Conservation (phyloP, 192 early-diverging fungal genomes). For the Coemansia sp. region DNA sequence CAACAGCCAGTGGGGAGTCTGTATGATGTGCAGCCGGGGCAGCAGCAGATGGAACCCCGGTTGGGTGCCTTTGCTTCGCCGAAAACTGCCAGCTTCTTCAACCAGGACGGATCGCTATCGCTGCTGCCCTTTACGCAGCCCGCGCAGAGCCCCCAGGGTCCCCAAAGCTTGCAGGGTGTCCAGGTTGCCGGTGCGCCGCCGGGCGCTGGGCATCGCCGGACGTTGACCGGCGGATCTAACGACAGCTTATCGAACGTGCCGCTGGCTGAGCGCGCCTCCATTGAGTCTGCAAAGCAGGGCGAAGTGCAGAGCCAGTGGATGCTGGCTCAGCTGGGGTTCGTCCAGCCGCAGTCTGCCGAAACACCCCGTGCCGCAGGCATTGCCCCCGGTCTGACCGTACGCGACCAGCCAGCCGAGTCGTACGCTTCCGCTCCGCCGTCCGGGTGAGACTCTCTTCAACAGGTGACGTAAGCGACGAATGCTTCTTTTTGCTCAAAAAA, state of each 20-base stretch:
- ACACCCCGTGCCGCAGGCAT: neutral
- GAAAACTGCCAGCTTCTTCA: neutral
- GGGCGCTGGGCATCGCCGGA: constrained; percentile 7
- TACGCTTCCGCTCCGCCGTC: no score
- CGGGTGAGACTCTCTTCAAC: no score
- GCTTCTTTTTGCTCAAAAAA: no score
- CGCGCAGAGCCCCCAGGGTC: neutral
- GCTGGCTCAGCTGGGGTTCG: no score
- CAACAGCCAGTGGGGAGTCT: no score
- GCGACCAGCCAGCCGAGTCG: neutral
- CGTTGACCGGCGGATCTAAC: constrained; percentile 18
- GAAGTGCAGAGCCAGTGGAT: no score
- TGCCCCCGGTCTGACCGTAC: constrained; percentile 37
- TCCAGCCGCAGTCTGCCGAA: constrained; percentile 2
- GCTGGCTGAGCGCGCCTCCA: constrained; percentile 23
- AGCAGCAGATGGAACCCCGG: neutral
- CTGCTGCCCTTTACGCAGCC: neutral
- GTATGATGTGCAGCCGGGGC: constrained; percentile 10
- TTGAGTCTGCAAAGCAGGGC: neutral
- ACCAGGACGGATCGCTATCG: neutral
- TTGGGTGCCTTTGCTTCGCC: neutral
- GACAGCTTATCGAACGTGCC: constrained; percentile 34
- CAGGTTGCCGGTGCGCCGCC: neutral
- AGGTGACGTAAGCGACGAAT: no score
- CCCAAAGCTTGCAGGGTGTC: neutral